A percentile compares a stretch with the other conserved stretches of the same genome.
These are phyloP conservation scores for Phytophthora podocarpi DNA, from an alignment of 352 stramenopile species.

Conservation along the genomic window DNA sequence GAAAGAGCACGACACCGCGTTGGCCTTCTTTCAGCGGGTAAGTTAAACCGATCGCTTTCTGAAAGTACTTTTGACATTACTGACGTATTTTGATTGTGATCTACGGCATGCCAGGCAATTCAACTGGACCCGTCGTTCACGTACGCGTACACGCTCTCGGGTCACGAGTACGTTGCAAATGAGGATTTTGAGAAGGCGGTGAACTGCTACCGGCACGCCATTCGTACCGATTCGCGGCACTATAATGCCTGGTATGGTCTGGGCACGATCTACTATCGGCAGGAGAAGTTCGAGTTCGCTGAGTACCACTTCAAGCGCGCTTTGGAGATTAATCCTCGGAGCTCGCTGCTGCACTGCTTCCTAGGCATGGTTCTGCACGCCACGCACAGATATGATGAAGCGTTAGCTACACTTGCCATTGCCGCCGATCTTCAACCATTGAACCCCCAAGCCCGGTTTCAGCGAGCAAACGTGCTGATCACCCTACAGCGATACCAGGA, in stretches of 20 bases:
- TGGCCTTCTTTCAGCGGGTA: constrained; percentile 96
- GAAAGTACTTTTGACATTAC: not conserved
- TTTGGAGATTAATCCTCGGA: constrained; percentile 94
- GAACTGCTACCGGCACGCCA: constrained; percentile 94
- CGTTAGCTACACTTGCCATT: constrained; percentile 87
- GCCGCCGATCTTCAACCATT: constrained; percentile 91
- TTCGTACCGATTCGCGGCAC: constrained; percentile 92
- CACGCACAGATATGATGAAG: constrained; percentile 90
- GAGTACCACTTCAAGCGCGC: constrained; percentile 97
- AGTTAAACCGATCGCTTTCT: constrained; percentile 4
- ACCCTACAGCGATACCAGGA: constrained; percentile 92
- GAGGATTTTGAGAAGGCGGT: constrained; percentile 98
- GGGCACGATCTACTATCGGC: constrained; percentile 95
- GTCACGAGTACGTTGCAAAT: constrained; percentile 97
- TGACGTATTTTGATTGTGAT: constrained; percentile 1
- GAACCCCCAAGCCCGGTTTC: constrained; percentile 94
- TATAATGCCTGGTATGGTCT: constrained; percentile 95
- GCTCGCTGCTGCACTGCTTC: constrained; percentile 95
- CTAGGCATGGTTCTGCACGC: constrained; percentile 95
- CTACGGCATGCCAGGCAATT: constrained; percentile 63
- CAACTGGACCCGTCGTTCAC: constrained; percentile 95
- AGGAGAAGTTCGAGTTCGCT: constrained; percentile 97
- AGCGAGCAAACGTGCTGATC: constrained; percentile 95
- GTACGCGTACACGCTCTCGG: constrained; percentile 97
- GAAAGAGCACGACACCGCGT: constrained; percentile 97